Evolutionary conservation across 106 monocot species (phyloP).

Genomic region (Dioscorea alata): DNA sequence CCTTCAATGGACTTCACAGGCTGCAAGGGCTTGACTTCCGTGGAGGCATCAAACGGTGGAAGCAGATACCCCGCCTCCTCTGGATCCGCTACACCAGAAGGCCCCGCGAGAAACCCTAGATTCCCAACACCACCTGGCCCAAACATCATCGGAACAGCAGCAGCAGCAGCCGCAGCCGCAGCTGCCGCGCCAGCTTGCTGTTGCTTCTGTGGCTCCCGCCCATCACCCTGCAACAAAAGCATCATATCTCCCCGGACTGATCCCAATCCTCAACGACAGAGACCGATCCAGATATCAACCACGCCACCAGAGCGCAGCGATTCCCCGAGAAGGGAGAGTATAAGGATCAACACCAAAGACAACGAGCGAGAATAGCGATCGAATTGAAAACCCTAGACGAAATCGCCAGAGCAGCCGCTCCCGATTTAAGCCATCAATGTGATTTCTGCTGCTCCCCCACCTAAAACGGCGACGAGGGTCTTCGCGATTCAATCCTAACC

Average conservation of each 20-base stretch:
- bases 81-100: slow-evolving; percentile 13
- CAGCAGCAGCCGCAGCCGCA: background rate
- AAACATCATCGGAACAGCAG: slow-evolving; percentile 24
- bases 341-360: background rate
- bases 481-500: background rate
- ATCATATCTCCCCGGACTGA: slow-evolving; percentile 24
- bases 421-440: background rate
- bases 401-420: background rate
- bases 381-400: no score
- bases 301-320: background rate
- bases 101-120: slow-evolving; percentile 19
- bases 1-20: slow-evolving; percentile 26
- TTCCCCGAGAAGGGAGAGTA: background rate
- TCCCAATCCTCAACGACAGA: background rate
- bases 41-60: slow-evolving; percentile 18
- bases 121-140: slow-evolving; percentile 18
- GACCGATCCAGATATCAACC: background rate
- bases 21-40: slow-evolving; percentile 37
- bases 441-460: background rate
- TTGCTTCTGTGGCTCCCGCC: slow-evolving; percentile 22
- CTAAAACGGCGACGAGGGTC: background rate
- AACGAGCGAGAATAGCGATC: background rate
- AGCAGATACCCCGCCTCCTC: slow-evolving; percentile 20
- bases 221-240: slow-evolving; percentile 55
- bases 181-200: slow-evolving; percentile 10